These are phyloP conservation scores for Mayamaea pseudoterrestris DNA, from an alignment of 108 stramenopile genomes.

Conservation along the genomic window DNA sequence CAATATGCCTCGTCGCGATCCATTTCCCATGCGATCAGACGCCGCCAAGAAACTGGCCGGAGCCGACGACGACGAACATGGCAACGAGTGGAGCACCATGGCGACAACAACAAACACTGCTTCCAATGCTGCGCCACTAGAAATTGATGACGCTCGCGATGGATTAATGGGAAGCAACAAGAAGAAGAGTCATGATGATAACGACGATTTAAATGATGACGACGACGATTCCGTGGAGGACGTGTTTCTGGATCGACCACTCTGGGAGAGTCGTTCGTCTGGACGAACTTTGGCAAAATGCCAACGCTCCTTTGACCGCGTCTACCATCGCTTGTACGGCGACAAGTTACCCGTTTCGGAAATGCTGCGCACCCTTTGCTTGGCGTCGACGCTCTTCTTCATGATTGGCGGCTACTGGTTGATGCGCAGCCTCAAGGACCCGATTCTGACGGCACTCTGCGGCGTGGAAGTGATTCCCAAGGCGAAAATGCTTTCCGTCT, in stretches of 20 bases:
- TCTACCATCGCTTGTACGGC: conserved; percentile 81
- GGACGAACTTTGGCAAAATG: too few relatives aligned
- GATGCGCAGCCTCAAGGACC: conserved; percentile 88
- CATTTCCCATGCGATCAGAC: conserved; percentile 69
- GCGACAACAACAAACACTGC: too few relatives aligned
- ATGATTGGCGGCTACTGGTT: conserved; percentile 98
- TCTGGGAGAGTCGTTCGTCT: too few relatives aligned
- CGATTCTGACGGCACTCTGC: conserved; percentile 86
- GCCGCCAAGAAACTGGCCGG: conserved; percentile 52
- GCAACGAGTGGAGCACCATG: conserved; percentile 15
- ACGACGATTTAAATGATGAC: conserved; percentile 15
- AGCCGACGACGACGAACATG: conserved; percentile 3
- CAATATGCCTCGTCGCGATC: too few relatives aligned
- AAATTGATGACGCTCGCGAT: conserved; percentile 1
- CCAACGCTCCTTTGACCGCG: too few relatives aligned
- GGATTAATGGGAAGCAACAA: conserved; percentile 3
- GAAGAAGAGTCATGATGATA: not conserved
- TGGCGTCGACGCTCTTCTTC: conserved; percentile 91
- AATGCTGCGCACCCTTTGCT: conserved; percentile 74
- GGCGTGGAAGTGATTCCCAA: conserved; percentile 88
- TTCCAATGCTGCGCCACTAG: conserved; percentile 17
- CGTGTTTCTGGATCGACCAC: conserved; percentile 46
- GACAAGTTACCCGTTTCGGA: conserved; percentile 72
- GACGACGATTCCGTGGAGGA: too few relatives aligned
- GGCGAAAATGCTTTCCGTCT: conserved; percentile 88